Evolutionary conservation across 208 protist species (phyloP).

Genomic region (Crithidia bombi): DNA sequence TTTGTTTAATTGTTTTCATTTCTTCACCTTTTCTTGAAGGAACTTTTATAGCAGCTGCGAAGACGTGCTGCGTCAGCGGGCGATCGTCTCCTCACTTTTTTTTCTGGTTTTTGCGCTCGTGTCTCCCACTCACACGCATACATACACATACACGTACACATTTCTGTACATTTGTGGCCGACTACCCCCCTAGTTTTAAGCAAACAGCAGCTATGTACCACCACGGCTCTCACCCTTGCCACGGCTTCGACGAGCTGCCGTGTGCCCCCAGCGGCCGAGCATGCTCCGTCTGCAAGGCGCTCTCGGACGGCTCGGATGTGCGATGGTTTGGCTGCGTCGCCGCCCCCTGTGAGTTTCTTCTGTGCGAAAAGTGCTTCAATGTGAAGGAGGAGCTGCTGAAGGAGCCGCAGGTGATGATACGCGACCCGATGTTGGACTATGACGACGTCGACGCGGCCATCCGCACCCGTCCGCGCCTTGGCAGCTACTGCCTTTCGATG

Average conservation of each 20-base stretch:
- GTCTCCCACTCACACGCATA: not conserved
- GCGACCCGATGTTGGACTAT: slow-evolving; percentile 57
- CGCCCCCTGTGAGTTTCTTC: slow-evolving; percentile 47
- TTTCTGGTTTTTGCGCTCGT: not conserved
- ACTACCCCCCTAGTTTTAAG: no score
- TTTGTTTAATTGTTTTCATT: not conserved
- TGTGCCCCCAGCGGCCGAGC: slow-evolving; percentile 6
- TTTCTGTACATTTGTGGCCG: no score
- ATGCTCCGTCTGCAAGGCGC: slow-evolving; percentile 73
- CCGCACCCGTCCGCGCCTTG: slow-evolving; percentile 61
- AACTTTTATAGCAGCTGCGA: not conserved
- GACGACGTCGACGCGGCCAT: slow-evolving; percentile 51
- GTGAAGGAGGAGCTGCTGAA: slow-evolving; percentile 73
- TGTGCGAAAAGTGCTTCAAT: slow-evolving; percentile 84
- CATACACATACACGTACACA: slow-evolving; percentile 16
- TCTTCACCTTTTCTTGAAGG: not conserved
- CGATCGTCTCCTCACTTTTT: not conserved
- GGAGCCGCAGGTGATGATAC: slow-evolving; percentile 68
- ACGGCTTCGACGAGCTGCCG: slow-evolving; percentile 46
- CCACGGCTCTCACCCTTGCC: slow-evolving; percentile 76
- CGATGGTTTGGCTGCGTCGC: slow-evolving; percentile 66
- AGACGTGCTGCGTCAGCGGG: no score
- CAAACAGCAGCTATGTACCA: slow-evolving; percentile 28
- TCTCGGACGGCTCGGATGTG: slow-evolving; percentile 45
- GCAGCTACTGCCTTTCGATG: slow-evolving; percentile 65